Evolutionary conservation across 768 basidiomycete genomes (phyloP).

Genomic region (Strobilomyces echinocephalus): DNA sequence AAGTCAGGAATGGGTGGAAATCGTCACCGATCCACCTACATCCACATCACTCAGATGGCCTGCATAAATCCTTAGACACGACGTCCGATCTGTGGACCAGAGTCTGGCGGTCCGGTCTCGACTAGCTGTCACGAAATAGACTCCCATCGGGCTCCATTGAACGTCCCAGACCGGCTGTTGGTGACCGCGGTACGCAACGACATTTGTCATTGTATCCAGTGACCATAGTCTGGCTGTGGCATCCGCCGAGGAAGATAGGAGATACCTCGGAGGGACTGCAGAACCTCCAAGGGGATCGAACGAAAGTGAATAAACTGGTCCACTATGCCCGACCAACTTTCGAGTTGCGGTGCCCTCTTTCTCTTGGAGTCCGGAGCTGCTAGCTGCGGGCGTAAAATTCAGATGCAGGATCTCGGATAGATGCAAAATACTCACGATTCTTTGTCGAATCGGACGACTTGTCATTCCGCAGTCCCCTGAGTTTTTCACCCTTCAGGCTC

Average conservation of each 20-base stretch:
- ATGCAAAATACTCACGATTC: slow-evolving; percentile 51
- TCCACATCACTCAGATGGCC: slow-evolving; percentile 97
- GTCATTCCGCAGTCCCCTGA: slow-evolving; percentile 74
- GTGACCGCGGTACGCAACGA: slow-evolving; percentile 93
- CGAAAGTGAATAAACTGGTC: slow-evolving; percentile 89
- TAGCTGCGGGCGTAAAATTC: slow-evolving; percentile 35
- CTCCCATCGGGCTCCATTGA: slow-evolving; percentile 96
- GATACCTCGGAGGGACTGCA: slow-evolving; percentile 75
- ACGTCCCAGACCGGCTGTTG: slow-evolving; percentile 99
- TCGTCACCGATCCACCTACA: slow-evolving; percentile 48
- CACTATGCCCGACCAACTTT: slow-evolving; percentile 96
- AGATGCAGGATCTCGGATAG: not conserved
- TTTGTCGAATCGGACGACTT: slow-evolving; percentile 60
- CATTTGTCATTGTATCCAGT: slow-evolving; percentile 87
- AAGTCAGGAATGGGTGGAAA: slow-evolving; percentile 3
- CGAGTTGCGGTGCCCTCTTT: slow-evolving; percentile 77
- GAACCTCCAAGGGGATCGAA: slow-evolving; percentile 93
- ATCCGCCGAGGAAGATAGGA: slow-evolving; percentile 91
- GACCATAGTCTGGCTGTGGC: slow-evolving; percentile 92
- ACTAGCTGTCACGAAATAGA: slow-evolving; percentile 97
- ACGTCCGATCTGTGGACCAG: slow-evolving; percentile 91
- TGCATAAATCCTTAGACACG: slow-evolving; percentile 85
- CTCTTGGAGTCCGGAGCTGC: slow-evolving; percentile 60
- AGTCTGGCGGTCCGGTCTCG: slow-evolving; percentile 91
- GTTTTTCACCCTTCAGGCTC: slow-evolving; percentile 89